Conservation (phyloP, 2,329 filamentous ascomycete species). For the Colletotrichum sp. region DNA sequence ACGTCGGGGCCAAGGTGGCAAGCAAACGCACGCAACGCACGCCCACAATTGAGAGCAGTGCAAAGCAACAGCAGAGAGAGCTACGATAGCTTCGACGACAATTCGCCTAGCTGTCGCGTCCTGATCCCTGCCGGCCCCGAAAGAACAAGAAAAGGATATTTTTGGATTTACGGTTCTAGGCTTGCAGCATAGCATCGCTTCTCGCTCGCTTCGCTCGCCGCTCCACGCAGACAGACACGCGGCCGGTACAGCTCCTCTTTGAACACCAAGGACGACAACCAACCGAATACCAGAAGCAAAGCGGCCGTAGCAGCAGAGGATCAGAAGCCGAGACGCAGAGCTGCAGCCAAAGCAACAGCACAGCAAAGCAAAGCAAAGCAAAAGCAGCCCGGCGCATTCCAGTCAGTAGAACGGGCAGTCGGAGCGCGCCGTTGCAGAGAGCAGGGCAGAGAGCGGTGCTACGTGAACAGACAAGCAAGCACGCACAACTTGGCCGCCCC, state of each 20-base stretch:
- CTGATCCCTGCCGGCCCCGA: background rate
- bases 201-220: background rate
- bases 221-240: slow-evolving; percentile 11
- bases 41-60: background rate
- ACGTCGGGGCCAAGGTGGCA: background rate
- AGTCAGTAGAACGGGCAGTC: background rate
- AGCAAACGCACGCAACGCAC: background rate
- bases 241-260: background rate
- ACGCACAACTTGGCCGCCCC: background rate
- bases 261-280: background rate
- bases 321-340: background rate
- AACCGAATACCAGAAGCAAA: background rate
- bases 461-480: background rate
- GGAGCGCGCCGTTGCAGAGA: slow-evolving; percentile 17
- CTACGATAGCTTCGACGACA: background rate
- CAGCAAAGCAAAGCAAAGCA: background rate
- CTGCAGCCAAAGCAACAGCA: background rate
- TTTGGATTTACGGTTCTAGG: slow-evolving; percentile 8
- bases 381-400: slow-evolving; percentile 6
- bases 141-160: background rate
- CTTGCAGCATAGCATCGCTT: background rate
- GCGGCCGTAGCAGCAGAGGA: background rate
- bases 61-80: background rate
- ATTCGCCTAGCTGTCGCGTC: background rate
- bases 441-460: background rate